phyloP scores from a whole-genome alignment of 129 eudicot species.

The Pulicaria dysenterica region DNA sequence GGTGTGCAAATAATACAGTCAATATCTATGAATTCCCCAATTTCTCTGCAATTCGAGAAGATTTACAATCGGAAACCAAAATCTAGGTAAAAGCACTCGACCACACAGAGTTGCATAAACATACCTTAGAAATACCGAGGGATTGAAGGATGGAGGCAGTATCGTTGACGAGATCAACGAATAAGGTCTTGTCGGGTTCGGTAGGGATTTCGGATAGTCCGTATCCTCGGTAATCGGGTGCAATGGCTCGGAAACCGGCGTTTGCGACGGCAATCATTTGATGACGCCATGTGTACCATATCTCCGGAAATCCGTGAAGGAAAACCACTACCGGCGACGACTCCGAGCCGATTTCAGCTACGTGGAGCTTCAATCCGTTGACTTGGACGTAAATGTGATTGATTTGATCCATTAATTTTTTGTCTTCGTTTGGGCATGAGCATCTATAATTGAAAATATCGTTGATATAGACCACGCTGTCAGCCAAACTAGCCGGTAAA shows the following conservation, averaged over 20 bases:
- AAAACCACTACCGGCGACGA: constrained; percentile 41
- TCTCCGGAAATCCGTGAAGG: constrained; percentile 51
- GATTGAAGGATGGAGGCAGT: constrained; percentile 40
- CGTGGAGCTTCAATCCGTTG: constrained; percentile 44
- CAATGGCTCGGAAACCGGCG: constrained; percentile 45
- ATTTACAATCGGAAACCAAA: background rate
- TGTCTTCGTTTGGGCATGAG: background rate
- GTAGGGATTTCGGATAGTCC: constrained; percentile 50
- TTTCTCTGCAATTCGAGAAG: background rate
- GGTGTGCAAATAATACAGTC: background rate
- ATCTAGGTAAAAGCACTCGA: background rate
- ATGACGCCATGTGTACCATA: constrained; percentile 59
- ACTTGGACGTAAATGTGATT: constrained; percentile 39
- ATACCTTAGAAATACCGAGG: constrained; percentile 47
- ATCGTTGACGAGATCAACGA: constrained; percentile 36
- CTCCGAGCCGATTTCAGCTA: constrained; percentile 38
- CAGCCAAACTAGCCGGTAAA: too few species aligned
- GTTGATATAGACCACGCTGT: too few species aligned
- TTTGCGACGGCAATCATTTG: constrained; percentile 50
- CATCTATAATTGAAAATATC: too few species aligned
- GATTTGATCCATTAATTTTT: constrained; percentile 35
- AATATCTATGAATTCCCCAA: background rate
- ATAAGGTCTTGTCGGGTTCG: constrained; percentile 39
- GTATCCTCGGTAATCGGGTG: constrained; percentile 47
- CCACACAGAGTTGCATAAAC: background rate